phyloP scores from a whole-genome alignment of 202 grass and related monocot species.

The Zoysia matrella region DNA sequence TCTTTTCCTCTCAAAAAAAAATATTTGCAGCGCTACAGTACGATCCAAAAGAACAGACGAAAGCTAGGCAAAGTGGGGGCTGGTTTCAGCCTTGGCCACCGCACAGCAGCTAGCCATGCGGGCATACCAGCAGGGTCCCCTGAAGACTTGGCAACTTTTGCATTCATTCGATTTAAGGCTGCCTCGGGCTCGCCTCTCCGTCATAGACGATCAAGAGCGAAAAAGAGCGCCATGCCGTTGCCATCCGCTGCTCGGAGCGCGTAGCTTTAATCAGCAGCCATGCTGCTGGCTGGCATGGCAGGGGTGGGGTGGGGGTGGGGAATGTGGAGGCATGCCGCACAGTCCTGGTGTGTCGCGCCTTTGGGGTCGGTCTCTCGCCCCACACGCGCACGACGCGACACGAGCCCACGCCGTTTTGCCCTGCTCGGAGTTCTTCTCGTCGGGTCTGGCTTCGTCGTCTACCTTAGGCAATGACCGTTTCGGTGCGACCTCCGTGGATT shows the following conservation, averaged over 20 bases:
- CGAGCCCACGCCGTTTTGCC: constrained; percentile 46
- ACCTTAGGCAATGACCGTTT: constrained; percentile 58
- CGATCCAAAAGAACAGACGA: constrained; percentile 33
- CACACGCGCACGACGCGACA: constrained; percentile 29
- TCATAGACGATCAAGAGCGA: no score
- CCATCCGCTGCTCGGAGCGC: constrained; percentile 23
- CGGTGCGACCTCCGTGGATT: constrained; percentile 49
- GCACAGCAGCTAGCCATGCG: neutral
- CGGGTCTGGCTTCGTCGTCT: neutral
- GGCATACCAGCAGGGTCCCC: constrained; percentile 16
- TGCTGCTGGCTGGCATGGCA: constrained; percentile 37
- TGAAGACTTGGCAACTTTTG: constrained; percentile 58
- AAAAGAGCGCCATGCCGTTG: constrained; percentile 17
- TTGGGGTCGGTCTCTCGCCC: constrained; percentile 20
- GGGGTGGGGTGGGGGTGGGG: constrained; percentile 29
- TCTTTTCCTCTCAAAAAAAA: no score
- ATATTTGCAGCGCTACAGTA: neutral
- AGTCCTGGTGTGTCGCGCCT: constrained; percentile 50
- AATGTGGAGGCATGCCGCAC: constrained; percentile 78
- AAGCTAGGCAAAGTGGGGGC: constrained; percentile 24
- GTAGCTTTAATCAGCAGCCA: constrained; percentile 69
- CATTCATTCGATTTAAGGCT: constrained; percentile 52
- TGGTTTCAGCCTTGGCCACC: constrained; percentile 50
- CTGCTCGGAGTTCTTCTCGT: neutral
- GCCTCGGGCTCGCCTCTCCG: neutral